Percentiles rank a stretch among this genome's conserved stretches.
These are phyloP conservation scores for Penicillium glabrum DNA, from an alignment of 2,329 filamentous ascomycete genomes.

Conservation along the genomic window DNA sequence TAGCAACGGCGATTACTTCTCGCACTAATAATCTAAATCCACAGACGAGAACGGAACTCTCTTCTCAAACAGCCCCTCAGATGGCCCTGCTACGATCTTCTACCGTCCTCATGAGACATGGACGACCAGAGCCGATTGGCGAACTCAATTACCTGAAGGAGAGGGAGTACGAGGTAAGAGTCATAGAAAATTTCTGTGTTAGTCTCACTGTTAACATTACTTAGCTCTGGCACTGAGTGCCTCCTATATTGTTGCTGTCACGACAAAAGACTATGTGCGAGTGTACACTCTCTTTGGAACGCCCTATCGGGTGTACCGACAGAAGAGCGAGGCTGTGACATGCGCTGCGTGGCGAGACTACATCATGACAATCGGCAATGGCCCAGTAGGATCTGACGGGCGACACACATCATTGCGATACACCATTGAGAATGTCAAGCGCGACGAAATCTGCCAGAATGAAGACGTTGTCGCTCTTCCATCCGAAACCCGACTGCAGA, in stretches of 20 bases:
- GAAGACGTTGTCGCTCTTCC: conserved; percentile 88
- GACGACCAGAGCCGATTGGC: conserved; percentile 89
- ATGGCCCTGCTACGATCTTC: conserved; percentile 78
- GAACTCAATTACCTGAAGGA: conserved; percentile 80
- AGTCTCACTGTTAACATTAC: neutral
- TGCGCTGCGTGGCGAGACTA: conserved; percentile 96
- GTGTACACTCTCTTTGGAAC: conserved; percentile 92
- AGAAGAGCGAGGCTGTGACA: conserved; percentile 89
- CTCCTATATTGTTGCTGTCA: conserved; percentile 86
- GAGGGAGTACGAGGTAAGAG: conserved; percentile 67
- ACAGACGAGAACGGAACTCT: conserved; percentile 74
- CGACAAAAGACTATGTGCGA: conserved; percentile 81
- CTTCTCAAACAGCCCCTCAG: conserved; percentile 75
- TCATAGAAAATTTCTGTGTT: neutral
- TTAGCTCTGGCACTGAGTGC: conserved; percentile 83
- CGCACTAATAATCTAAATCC: conserved; percentile 19
- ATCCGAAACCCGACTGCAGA: conserved; percentile 70
- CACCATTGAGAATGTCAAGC: conserved; percentile 90
- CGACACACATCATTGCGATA: conserved; percentile 72
- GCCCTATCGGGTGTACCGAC: conserved; percentile 83
- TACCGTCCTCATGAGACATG: conserved; percentile 97
- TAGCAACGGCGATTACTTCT: neutral
- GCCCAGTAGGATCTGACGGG: conserved; percentile 76
- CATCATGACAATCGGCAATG: conserved; percentile 93
- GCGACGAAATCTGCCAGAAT: conserved; percentile 90